Percentiles rank a stretch among this genome's conserved stretches.
Evolutionary conservation across 2,329 filamentous ascomycete species (phyloP).

Genomic region (Paradendryphiella salina): DNA sequence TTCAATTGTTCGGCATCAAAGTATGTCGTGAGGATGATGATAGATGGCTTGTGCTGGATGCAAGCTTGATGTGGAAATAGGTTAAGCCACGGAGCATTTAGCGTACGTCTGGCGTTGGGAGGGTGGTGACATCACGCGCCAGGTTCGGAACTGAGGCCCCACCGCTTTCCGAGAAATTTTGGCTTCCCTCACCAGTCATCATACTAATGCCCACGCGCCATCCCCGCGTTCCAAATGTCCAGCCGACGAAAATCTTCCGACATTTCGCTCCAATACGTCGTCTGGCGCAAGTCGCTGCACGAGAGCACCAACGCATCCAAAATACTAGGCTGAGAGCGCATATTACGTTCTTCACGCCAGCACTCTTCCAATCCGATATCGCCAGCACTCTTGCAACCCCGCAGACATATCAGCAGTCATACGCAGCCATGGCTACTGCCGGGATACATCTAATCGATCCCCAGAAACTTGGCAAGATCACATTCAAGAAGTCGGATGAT

Average conservation of each 20-base stretch:
- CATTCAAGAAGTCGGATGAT: constrained; percentile 34
- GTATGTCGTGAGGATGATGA: neutral
- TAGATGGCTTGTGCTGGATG: neutral
- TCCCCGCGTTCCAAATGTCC: constrained; percentile 44
- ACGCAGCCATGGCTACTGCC: constrained; percentile 41
- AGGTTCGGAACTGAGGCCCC: constrained; percentile 25
- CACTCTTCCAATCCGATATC: neutral
- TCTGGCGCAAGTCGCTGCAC: constrained; percentile 34
- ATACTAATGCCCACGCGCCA: constrained; percentile 38
- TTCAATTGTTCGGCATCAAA: no score
- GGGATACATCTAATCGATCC: constrained; percentile 47
- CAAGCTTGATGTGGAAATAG: neutral
- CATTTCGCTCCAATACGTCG: constrained; percentile 19
- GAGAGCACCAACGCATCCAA: constrained; percentile 17
- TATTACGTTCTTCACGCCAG: constrained; percentile 3
- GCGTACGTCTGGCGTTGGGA: neutral
- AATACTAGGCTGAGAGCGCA: constrained; percentile 32
- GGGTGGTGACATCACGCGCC: constrained; percentile 29
- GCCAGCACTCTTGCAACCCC: neutral
- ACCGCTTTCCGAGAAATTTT: constrained; percentile 33
- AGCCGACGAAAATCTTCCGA: constrained; percentile 18
- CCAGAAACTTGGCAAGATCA: constrained; percentile 46
- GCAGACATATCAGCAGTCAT: constrained; percentile 3
- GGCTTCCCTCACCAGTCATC: constrained; percentile 31
- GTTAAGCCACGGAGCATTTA: neutral